phyloP scores from a whole-genome alignment of 2,329 filamentous ascomycete species.

The Scorias spongiosa region DNA sequence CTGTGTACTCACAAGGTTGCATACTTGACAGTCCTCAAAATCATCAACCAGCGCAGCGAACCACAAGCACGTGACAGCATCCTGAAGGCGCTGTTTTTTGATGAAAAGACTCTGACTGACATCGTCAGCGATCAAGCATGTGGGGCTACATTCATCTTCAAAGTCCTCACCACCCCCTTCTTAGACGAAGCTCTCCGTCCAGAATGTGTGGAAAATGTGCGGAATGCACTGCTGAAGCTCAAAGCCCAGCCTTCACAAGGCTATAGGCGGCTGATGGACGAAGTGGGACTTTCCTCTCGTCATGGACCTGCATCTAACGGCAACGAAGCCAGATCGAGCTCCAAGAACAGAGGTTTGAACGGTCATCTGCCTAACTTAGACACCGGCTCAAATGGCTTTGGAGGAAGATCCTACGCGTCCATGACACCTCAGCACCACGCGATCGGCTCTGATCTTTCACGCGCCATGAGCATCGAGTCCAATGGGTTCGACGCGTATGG shows the following conservation, averaged over 20 bases:
- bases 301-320: conserved; percentile 24
- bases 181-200: conserved; percentile 81
- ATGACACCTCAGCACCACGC: conserved; percentile 19
- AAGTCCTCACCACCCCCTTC: conserved; percentile 93
- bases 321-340: conserved; percentile 21
- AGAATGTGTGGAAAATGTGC: conserved; percentile 84
- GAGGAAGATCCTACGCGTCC: conserved; percentile 22
- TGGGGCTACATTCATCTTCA: conserved; percentile 93
- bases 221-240: conserved; percentile 72
- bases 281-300: conserved; percentile 68
- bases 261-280: conserved; percentile 97
- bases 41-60: conserved; percentile 95
- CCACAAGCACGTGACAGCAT: conserved; percentile 82
- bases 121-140: conserved; percentile 85
- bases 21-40: conserved; percentile 90
- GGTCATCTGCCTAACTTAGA: conserved; percentile 20
- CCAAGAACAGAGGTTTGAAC: conserved; percentile 18
- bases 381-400: conserved; percentile 16
- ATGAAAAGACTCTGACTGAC: conserved; percentile 73
- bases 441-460: conserved; percentile 28
- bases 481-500: conserved; percentile 32
- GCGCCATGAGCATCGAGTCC: conserved; percentile 35
- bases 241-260: conserved; percentile 90
- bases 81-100: conserved; percentile 83
- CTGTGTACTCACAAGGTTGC: conserved; percentile 98